Evolutionary conservation across 257 asterid species (phyloP).

Genomic region (Petunia secreta): DNA sequence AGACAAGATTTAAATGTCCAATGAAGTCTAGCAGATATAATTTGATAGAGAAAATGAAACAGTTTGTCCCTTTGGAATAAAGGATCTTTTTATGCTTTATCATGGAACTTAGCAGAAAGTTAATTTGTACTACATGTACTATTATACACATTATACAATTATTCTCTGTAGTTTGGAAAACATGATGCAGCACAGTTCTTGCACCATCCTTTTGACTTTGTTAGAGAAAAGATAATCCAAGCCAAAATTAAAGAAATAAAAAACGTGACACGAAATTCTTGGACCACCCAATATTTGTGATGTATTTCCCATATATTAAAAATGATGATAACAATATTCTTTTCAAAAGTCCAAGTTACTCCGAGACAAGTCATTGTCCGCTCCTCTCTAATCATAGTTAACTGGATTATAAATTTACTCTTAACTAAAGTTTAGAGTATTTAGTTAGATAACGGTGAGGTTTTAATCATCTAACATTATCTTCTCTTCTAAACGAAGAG

Average conservation of each 20-base stretch:
- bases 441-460: not conserved
- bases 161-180: not conserved
- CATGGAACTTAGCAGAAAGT: not conserved
- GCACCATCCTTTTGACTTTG: slow-evolving; percentile 10
- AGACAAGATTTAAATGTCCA: not conserved
- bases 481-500: not conserved
- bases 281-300: slow-evolving; percentile 8
- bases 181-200: not conserved
- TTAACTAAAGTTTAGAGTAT: not conserved
- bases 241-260: not conserved
- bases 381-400: not conserved
- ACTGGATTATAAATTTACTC: not conserved
- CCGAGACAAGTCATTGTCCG: not conserved
- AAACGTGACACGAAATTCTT: not conserved
- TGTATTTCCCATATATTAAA: not conserved
- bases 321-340: not conserved
- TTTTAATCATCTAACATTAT: not conserved
- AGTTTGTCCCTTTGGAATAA: no score
- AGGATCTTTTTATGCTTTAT: not conserved
- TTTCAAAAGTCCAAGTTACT: not conserved
- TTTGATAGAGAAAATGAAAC: not conserved
- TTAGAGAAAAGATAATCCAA: not conserved
- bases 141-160: not conserved
- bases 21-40: not conserved
- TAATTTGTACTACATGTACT: not conserved